Base-by-base conservation (phyloP, 768 basidiomycete species). In the Coprinopsis cinerea region DNA sequence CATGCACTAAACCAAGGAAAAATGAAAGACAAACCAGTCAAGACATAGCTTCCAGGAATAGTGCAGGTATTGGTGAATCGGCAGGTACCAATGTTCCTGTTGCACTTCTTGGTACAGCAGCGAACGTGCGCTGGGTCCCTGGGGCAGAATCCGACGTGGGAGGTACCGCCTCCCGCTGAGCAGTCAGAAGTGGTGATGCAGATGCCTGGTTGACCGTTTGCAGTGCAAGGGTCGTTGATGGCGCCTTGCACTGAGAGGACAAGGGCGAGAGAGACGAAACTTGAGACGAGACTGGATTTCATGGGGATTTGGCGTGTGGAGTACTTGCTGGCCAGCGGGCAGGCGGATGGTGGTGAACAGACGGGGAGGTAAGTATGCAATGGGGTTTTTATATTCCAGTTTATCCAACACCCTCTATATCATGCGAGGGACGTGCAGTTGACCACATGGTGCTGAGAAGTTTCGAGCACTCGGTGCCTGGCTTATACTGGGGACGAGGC, bases 61-160 rank as follows among this genome's bases (percentile, higher is more conserved):
- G 56, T 36, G 41, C 61, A 64, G 7, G 58, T 47, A 36, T 39
- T 60, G 18, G 57, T 53, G 44, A 57, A 60, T 4, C 59, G 60
- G 47, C 64, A 65, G 17, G 49, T 59, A 13, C 64, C n/a, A n/a
- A n/a, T 62, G 9, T 60, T 60, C 26, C 41, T 43, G 17, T 61
- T 56, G 28, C 64, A 65, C 6, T 50, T 52, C 41, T 65, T 64
- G n/a, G 58, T 59, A 56, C 62, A 65, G 48, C 64, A 65, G 37
- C 55, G 51, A 7, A 64, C 54, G 44, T 61, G 47, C 26, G 59
- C 23, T 2, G 61, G 61, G 52, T 65, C 62, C 26, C 57, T 63
- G 20, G 63, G 61, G 44, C 64, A 65, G 42, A 55, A 61, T 10
- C 62, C 62, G 15, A 55, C 20, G 17, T n/a, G 52, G 13, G 57